These are phyloP conservation scores for Daldinia grandis DNA, from an alignment of 495 filamentous ascomycete species.

Conservation along the genomic window DNA sequence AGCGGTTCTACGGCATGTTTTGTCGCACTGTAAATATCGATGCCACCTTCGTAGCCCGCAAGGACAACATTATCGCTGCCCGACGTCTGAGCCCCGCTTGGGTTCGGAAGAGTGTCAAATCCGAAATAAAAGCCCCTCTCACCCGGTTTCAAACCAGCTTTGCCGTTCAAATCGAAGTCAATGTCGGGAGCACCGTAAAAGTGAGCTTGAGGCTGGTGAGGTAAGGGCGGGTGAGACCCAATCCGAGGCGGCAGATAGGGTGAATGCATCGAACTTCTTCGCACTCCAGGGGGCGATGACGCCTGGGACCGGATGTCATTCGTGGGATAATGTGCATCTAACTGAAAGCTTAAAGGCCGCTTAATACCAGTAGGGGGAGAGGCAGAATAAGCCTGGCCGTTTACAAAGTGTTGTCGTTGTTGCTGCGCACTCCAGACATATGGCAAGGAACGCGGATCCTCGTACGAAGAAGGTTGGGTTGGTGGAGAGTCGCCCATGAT, in stretches of 20 bases:
- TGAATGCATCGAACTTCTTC: conserved; percentile 69
- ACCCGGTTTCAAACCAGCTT: conserved; percentile 63
- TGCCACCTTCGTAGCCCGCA: conserved; percentile 75
- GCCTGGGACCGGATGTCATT: conserved; percentile 56
- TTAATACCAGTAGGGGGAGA: conserved; percentile 57
- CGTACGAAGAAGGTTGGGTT: conserved; percentile 62
- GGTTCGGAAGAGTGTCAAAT: conserved; percentile 73
- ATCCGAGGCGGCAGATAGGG: conserved; percentile 57
- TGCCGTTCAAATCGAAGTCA: conserved; percentile 68
- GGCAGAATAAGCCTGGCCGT: conserved; percentile 53
- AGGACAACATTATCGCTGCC: conserved; percentile 74
- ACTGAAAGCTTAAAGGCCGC: conserved; percentile 61
- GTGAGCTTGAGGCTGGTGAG: conserved; percentile 82
- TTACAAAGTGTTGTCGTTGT: conserved; percentile 47
- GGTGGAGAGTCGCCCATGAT: conserved; percentile 63
- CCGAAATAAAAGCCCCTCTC: conserved; percentile 76
- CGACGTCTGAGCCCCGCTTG: conserved; percentile 55
- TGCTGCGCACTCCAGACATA: conserved; percentile 54
- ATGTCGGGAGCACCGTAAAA: conserved; percentile 72
- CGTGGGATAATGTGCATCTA: conserved; percentile 56
- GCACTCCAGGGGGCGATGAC: conserved; percentile 51
- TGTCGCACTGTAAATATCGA: conserved; percentile 75
- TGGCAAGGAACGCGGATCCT: conserved; percentile 54
- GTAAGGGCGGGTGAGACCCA: conserved; percentile 70
- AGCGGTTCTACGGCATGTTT: conserved; percentile 71